Evolutionary conservation across 441 rosid species (phyloP).

Genomic region (Geranium incanum): DNA sequence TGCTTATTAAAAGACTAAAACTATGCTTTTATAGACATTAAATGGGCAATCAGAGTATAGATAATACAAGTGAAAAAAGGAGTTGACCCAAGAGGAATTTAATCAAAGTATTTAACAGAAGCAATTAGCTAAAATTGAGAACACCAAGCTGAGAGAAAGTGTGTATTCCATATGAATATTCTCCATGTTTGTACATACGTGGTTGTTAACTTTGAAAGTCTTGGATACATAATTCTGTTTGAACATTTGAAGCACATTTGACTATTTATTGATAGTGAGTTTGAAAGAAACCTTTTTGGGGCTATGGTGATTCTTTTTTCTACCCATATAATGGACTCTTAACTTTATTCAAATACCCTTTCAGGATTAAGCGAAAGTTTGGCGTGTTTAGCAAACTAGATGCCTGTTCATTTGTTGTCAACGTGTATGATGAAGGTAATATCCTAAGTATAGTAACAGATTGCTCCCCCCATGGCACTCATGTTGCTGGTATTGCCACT

Average conservation of each 20-base stretch:
- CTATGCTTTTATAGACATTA: neutral
- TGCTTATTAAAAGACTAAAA: neutral
- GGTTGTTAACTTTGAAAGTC: neutral
- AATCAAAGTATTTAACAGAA: neutral
- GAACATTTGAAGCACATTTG: constrained; percentile 8
- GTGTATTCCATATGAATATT: neutral
- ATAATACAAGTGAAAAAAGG: neutral
- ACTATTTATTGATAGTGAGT: neutral
- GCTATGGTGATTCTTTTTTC: neutral
- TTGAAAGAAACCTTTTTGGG: neutral
- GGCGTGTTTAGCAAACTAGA: constrained; percentile 91
- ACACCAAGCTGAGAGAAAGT: neutral
- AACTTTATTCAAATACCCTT: constrained; percentile 20
- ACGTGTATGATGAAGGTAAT: constrained; percentile 79
- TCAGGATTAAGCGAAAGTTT: constrained; percentile 82
- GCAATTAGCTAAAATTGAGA: neutral
- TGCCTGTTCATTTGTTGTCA: constrained; percentile 79
- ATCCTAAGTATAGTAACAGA: constrained; percentile 85
- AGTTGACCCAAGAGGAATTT: neutral
- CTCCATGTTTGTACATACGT: neutral
- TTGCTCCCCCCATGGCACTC: constrained; percentile 95
- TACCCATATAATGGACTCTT: constrained; percentile 13
- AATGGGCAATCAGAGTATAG: neutral
- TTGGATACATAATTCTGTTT: neutral
- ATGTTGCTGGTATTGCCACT: constrained; percentile 96